Conservation (phyloP, 371 early-diverging fungal genomes). For the Mucor mucedo region DNA sequence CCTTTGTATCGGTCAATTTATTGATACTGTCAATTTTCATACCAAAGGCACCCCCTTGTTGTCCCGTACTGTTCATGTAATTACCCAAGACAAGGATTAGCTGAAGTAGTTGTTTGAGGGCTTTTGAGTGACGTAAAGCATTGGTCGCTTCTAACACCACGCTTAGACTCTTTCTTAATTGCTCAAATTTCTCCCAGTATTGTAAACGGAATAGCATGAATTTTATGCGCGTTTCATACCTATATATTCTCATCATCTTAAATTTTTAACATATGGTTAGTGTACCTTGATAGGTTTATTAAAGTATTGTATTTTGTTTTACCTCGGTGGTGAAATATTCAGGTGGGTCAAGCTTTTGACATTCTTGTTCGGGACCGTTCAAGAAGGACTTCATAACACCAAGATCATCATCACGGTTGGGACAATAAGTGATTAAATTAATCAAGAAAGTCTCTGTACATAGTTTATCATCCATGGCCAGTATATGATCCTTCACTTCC, state of each 20-base stretch:
- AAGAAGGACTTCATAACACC: constrained; percentile 44
- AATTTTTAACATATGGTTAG: not conserved
- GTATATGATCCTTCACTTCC: constrained; percentile 26
- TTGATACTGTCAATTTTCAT: constrained; percentile 56
- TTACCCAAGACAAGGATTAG: constrained; percentile 64
- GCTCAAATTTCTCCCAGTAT: constrained; percentile 57
- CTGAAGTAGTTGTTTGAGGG: constrained; percentile 49
- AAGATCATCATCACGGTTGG: constrained; percentile 45
- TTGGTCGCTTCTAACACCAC: constrained; percentile 51
- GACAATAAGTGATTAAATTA: constrained; percentile 38
- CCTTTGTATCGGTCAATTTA: constrained; percentile 62
- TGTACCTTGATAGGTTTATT: not conserved
- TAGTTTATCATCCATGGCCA: constrained; percentile 39
- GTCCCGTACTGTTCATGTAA: constrained; percentile 62
- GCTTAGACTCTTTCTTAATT: constrained; percentile 44
- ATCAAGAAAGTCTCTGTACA: constrained; percentile 47
- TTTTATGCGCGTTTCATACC: constrained; percentile 53
- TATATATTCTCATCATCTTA: constrained; percentile 56
- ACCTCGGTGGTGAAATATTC: constrained; percentile 61
- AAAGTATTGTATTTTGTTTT: not conserved
- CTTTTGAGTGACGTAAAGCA: constrained; percentile 43
- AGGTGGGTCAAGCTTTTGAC: constrained; percentile 48
- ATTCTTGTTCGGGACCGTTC: constrained; percentile 42
- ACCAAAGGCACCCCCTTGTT: constrained; percentile 68
- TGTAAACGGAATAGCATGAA: constrained; percentile 54